These are phyloP conservation scores for Trichoderma sp. DNA, from an alignment of 2,329 filamentous ascomycete genomes.

Conservation along the genomic window DNA sequence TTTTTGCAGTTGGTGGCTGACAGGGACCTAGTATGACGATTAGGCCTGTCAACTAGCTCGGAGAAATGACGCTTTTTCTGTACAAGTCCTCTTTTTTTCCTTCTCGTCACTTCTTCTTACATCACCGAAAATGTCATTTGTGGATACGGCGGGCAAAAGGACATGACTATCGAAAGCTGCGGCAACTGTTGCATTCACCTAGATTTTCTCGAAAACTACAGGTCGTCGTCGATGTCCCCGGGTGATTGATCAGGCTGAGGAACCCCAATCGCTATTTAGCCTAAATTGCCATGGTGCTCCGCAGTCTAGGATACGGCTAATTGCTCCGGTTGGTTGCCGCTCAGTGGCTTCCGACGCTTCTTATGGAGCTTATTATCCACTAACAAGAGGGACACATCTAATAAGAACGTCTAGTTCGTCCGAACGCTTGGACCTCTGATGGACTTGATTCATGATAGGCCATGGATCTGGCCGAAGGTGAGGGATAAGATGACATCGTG, in stretches of 20 bases:
- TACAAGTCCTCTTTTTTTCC: constrained; percentile 8
- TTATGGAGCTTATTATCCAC: constrained; percentile 15
- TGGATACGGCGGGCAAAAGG: constrained; percentile 7
- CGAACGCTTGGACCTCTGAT: neutral
- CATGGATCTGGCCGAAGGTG: neutral
- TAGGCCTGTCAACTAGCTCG: neutral
- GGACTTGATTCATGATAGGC: constrained; percentile 20
- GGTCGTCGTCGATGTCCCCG: constrained; percentile 26
- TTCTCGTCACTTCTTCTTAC: neutral
- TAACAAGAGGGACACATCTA: constrained; percentile 2
- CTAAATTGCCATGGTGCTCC: constrained; percentile 12
- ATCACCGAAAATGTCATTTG: constrained; percentile 18
- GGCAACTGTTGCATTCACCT: constrained; percentile 1
- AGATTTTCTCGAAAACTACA: neutral
- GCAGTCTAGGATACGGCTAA: constrained; percentile 24
- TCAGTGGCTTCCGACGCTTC: constrained; percentile 5
- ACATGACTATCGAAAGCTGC: constrained; percentile 10
- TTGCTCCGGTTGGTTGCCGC: constrained; percentile 27
- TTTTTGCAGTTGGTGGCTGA: neutral
- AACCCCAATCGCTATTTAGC: constrained; percentile 17
- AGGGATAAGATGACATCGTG: constrained; percentile 14
- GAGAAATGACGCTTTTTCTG: neutral
- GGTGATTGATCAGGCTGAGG: constrained; percentile 27
- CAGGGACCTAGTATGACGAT: neutral
- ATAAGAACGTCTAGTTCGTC: neutral